Evolutionary conservation across 139 green algal genomes (phyloP), one percentile per base, ranked within the genome.

Genomic region (Coccomyxa sp.): DNA sequence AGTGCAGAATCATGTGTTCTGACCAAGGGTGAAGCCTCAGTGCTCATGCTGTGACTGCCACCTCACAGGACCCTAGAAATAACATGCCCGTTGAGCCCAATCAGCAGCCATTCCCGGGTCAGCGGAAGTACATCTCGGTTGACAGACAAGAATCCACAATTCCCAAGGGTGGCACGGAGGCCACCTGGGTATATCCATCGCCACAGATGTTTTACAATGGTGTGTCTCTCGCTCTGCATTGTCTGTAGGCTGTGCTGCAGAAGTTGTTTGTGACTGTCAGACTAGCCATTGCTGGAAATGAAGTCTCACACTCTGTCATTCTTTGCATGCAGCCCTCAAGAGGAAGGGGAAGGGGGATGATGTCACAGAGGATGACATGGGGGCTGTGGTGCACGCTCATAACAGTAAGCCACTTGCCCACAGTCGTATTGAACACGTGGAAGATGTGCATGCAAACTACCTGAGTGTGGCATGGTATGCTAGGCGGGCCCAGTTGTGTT

Each of bases 121-220:
- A 98, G 86, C 79, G 81, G 0, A 89, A 91, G 76, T 86, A 87
- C 0, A 86, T 99, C 6, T 93, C 92, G 39, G 94, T 87, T 0
- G 83, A 93, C 1, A 81, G 95, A 6, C 73, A 91, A 5, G 37
- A 74, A 7, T 95, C 87, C 24, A 97, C 69, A 39, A 99, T 99
- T 68, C 94, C 95, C 31, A 99, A 99, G 79, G 91, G 93, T 39
- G 94, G 94, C 39, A 96, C 93, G 34, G 79, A 88, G 0, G 72
- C 36, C 33, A 97, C 91, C 1, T 99, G 95, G 95, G 37, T 88
- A 0, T 99, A 97, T 75, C 95, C 95, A 8, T 97, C 93, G 29
- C 92, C 95, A 8, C 95, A 98, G 79, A 99, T 99, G 95, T 97
- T 99, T 50, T 99, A 94, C 86, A 99, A 99, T 82, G 91, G 92